A percentile compares a stretch with the other conserved stretches of the same genome.
Evolutionary conservation across 2,329 filamentous ascomycete species (phyloP).

Genomic region (Cordyceps tenuipes): DNA sequence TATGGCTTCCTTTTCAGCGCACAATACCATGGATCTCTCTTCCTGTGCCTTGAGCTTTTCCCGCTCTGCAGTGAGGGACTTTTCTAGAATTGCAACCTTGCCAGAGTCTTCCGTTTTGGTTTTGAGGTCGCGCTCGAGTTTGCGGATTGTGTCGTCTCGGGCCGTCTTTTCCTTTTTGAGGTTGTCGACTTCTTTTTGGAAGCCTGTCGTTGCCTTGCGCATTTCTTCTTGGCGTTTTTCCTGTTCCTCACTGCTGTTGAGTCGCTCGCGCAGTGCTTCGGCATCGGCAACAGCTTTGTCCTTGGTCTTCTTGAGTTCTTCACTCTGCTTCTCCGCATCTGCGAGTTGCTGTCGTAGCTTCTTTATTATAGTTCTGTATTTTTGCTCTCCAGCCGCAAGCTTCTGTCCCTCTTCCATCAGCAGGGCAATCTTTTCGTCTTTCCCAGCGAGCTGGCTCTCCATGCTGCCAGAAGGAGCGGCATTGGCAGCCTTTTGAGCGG

Average conservation of each 20-base stretch:
- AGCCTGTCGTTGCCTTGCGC: constrained; percentile 44
- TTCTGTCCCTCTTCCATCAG: constrained; percentile 90
- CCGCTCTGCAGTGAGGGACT: constrained; percentile 60
- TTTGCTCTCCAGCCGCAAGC: constrained; percentile 77
- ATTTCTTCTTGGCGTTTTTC: constrained; percentile 46
- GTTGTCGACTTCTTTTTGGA: constrained; percentile 28
- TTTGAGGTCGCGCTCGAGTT: constrained; percentile 61
- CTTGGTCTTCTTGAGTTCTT: constrained; percentile 49
- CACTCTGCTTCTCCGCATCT: constrained; percentile 57
- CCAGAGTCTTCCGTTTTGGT: constrained; percentile 57
- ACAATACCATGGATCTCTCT: constrained; percentile 53
- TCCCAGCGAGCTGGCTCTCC: constrained; percentile 78
- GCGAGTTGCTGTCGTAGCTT: constrained; percentile 61
- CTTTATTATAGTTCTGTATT: constrained; percentile 74
- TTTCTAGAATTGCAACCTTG: constrained; percentile 57
- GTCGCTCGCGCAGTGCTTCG: constrained; percentile 36
- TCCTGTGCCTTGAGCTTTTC: constrained; percentile 47
- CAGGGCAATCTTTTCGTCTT: constrained; percentile 81
- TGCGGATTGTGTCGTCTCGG: constrained; percentile 56
- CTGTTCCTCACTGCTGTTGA: constrained; percentile 41
- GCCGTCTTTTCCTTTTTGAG: constrained; percentile 45
- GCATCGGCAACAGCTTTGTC: constrained; percentile 50
- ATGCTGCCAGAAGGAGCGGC: constrained; percentile 53
- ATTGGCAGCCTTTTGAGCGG: constrained; percentile 61
- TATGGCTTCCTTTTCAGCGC: constrained; percentile 69